Conservation (phyloP, 2,329 filamentous ascomycete genomes). For the Paramyrothecium sp. region DNA sequence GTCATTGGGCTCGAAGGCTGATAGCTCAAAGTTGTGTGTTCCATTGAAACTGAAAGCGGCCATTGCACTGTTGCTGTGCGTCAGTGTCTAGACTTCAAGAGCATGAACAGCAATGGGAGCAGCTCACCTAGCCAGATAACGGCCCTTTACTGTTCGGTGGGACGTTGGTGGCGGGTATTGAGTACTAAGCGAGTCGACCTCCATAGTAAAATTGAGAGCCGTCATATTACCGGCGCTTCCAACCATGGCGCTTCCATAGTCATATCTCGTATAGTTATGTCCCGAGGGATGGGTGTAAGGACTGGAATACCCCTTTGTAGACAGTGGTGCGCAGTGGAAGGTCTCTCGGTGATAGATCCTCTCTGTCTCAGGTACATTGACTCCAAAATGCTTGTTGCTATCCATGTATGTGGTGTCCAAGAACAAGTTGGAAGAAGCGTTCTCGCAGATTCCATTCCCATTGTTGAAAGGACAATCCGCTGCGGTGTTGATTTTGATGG, state of each 20-base stretch:
- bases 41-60: neutral
- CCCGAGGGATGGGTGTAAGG: neutral
- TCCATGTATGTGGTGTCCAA: neutral
- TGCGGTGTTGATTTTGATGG: neutral
- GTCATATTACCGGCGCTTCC: neutral
- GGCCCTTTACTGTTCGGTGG: no score
- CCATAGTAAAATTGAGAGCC: neutral
- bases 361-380: neutral
- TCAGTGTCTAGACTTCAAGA: no score
- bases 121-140: no score
- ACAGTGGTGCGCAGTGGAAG: neutral
- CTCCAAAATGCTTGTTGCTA: neutral
- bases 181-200: neutral
- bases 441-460: no score
- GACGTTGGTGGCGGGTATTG: neutral
- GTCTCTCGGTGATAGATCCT: neutral
- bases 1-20: neutral
- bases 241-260: neutral
- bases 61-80: no score
- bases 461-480: no score
- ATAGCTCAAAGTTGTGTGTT: neutral
- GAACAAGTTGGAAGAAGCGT: no score
- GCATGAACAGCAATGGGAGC: no score
- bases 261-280: neutral
- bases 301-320: neutral